phyloP scores from a whole-genome alignment of 2,329 filamentous ascomycete genomes.

The Botrytis byssoidea region DNA sequence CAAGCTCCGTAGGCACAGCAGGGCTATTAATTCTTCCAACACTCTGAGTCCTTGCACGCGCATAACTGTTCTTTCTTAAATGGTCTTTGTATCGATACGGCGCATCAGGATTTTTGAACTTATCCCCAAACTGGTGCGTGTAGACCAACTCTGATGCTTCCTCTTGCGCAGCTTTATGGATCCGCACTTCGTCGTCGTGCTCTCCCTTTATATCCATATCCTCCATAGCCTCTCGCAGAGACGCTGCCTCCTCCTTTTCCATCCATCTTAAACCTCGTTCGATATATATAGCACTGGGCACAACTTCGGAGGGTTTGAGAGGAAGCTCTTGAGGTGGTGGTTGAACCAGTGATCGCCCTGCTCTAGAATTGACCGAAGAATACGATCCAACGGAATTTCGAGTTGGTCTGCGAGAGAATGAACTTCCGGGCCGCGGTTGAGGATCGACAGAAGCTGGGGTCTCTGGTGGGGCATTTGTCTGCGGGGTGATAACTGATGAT shows the following conservation, averaged over 20 bases:
- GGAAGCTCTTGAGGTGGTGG: constrained; percentile 37
- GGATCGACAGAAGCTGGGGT: constrained; percentile 27
- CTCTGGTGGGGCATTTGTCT: constrained; percentile 22
- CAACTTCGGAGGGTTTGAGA: constrained; percentile 58
- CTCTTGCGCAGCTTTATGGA: constrained; percentile 70
- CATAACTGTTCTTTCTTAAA: constrained; percentile 69
- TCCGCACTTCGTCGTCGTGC: constrained; percentile 57
- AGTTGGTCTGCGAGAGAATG: constrained; percentile 34
- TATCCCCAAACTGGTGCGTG: constrained; percentile 65
- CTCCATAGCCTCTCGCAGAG: constrained; percentile 69
- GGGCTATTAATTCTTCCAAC: constrained; percentile 51
- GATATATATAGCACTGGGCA: constrained; percentile 67
- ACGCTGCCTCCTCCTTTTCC: constrained; percentile 74
- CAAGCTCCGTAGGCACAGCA: constrained; percentile 41
- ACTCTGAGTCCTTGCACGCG: constrained; percentile 62
- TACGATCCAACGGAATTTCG: constrained; percentile 37
- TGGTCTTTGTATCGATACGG: constrained; percentile 68
- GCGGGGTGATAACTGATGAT: constrained; percentile 15
- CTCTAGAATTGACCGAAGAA: constrained; percentile 35
- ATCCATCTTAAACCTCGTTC: constrained; percentile 74
- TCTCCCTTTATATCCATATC: constrained; percentile 61
- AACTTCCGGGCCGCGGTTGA: constrained; percentile 33
- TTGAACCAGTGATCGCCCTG: constrained; percentile 35
- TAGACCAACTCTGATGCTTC: constrained; percentile 79
- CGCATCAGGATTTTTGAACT: constrained; percentile 56